Percentiles rank a stretch among this genome's conserved stretches.
These are phyloP conservation scores for Trichoderma reesei DNA, from an alignment of 495 filamentous ascomycete species.

Conservation along the genomic window DNA sequence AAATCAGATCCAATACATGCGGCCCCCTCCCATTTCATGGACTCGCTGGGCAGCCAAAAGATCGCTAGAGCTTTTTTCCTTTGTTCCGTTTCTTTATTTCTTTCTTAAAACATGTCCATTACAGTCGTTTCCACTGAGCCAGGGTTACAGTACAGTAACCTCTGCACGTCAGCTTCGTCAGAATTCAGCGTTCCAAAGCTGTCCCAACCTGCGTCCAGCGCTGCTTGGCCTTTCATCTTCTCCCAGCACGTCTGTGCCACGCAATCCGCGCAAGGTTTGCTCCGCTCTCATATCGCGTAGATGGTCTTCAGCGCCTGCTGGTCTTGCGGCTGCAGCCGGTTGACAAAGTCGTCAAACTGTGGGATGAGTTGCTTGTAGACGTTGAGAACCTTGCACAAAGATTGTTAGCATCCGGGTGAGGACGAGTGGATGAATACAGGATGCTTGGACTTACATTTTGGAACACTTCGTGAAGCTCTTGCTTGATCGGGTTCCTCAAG, in stretches of 20 bases:
- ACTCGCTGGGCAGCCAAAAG: neutral
- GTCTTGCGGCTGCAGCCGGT: slow-evolving; percentile 53
- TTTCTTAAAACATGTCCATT: neutral
- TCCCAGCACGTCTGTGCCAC: neutral
- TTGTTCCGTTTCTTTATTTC: too few species aligned
- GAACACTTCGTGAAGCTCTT: slow-evolving; percentile 36
- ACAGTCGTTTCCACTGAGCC: neutral
- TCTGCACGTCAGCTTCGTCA: neutral
- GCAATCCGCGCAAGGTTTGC: neutral
- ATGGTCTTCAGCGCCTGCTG: slow-evolving; percentile 42
- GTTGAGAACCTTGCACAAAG: slow-evolving; percentile 53
- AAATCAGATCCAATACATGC: neutral
- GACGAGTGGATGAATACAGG: neutral
- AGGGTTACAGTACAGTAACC: neutral
- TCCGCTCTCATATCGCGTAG: slow-evolving; percentile 24
- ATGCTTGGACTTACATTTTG: slow-evolving; percentile 32
- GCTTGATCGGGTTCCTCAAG: slow-evolving; percentile 34
- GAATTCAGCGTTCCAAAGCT: neutral
- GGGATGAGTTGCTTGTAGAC: slow-evolving; percentile 81
- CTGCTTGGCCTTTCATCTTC: neutral
- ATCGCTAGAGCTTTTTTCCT: neutral
- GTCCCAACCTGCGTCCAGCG: neutral
- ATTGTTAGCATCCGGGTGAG: neutral
- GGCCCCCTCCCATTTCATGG: neutral
- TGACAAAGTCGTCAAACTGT: slow-evolving; percentile 71